A percentile compares a stretch with the other conserved stretches of the same genome.
phyloP scores from a whole-genome alignment of 768 basidiomycete genomes.

The Exidia glandulosa region DNA sequence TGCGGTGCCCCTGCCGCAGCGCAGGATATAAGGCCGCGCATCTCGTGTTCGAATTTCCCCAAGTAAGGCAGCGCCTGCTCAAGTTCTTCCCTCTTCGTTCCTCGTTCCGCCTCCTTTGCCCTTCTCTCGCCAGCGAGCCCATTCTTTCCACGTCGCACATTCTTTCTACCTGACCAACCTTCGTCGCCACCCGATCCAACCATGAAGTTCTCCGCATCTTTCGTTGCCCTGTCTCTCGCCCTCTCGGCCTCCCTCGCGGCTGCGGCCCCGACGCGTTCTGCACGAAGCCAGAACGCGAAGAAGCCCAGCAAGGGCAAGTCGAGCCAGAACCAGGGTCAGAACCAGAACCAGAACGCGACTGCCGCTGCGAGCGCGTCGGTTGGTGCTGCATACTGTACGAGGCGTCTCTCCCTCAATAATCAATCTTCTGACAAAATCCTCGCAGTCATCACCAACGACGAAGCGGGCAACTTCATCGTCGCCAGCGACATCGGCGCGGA shows the following conservation, averaged over 20 bases:
- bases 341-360: background rate
- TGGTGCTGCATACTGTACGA: background rate
- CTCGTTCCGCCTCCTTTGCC: background rate
- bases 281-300: background rate
- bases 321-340: background rate
- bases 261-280: background rate
- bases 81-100: background rate
- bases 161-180: background rate
- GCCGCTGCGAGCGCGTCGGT: background rate
- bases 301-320: background rate
- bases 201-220: constrained; percentile 12
- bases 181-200: background rate
- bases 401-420: no score
- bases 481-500: constrained; percentile 30
- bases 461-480: constrained; percentile 32
- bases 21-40: background rate
- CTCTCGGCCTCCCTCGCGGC: constrained; percentile 6
- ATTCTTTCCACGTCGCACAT: background rate
- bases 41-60: background rate
- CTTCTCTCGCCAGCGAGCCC: background rate
- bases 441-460: constrained; percentile 42
- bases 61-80: background rate
- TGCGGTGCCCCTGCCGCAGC: background rate
- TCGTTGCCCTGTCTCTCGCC: background rate
- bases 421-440: background rate